Evolutionary conservation across 208 protist genomes (phyloP).

Genomic region (Herpetomonas samuelpessoai): DNA sequence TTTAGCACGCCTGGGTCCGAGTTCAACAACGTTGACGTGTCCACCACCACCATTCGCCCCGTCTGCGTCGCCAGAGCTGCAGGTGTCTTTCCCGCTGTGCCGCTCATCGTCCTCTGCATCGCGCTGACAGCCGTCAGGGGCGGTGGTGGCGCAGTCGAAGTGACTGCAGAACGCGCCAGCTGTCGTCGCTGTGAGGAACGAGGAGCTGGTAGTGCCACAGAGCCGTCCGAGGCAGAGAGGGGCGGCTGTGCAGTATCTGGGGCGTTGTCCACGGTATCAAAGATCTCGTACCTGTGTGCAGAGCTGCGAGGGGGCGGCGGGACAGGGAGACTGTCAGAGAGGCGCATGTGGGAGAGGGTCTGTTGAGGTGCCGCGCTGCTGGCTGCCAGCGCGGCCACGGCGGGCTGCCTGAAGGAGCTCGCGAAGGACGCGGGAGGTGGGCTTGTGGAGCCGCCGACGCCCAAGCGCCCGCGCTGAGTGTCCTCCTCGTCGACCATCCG

Average conservation of each 20-base stretch:
- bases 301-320: too few relatives aligned
- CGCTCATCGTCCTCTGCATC: background rate
- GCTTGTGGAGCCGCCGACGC: background rate
- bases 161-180: too few relatives aligned
- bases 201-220: too few relatives aligned
- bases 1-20: conserved; percentile 44
- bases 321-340: too few relatives aligned
- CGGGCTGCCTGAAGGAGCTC: background rate
- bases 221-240: too few relatives aligned
- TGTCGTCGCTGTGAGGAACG: too few relatives aligned
- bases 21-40: conserved; percentile 67
- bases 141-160: background rate
- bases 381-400: too few relatives aligned
- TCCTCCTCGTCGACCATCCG: background rate
- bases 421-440: background rate
- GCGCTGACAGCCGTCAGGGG: background rate
- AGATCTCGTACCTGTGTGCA: too few relatives aligned
- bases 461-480: background rate
- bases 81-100: background rate
- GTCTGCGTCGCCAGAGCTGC: background rate
- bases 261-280: too few relatives aligned
- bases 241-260: too few relatives aligned
- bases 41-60: conserved; percentile 54
- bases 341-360: background rate
- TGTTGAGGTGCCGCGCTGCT: background rate